A percentile compares a stretch with the other conserved stretches of the same genome.
Evolutionary conservation across 345 rosid genomes (phyloP).

Genomic region (Syzygium oleosum): DNA sequence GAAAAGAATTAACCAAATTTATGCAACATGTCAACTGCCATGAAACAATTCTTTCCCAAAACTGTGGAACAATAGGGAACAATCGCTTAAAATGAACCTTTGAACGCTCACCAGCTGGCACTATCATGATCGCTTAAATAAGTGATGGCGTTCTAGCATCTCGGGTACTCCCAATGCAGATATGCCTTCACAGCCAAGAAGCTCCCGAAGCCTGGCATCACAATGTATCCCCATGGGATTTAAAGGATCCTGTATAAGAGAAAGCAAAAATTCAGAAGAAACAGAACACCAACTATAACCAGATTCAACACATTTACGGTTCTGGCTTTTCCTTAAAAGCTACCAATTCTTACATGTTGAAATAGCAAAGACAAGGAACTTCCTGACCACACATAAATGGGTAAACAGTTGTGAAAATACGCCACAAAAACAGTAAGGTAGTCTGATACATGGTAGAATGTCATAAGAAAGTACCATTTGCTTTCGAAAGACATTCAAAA

Average conservation of each 20-base stretch:
- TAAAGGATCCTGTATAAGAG: conserved; percentile 47
- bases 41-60: background rate
- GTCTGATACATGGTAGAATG: background rate
- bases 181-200: conserved; percentile 85
- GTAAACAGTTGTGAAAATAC: background rate
- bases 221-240: conserved; percentile 78
- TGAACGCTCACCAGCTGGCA: background rate
- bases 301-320: background rate
- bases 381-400: background rate
- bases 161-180: conserved; percentile 72
- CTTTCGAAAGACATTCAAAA: background rate
- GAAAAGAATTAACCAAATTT: background rate
- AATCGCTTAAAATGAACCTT: background rate
- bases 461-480: background rate
- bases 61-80: background rate
- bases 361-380: background rate
- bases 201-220: conserved; percentile 67
- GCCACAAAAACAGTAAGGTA: background rate
- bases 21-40: background rate
- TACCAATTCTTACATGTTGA: background rate
- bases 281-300: background rate
- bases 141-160: conserved; percentile 60
- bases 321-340: background rate
- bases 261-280: background rate
- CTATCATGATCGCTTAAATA: conserved; percentile 51